These are phyloP conservation scores for Xenoacremonium recifei DNA, from an alignment of 2,329 filamentous ascomycete species.

Conservation along the genomic window DNA sequence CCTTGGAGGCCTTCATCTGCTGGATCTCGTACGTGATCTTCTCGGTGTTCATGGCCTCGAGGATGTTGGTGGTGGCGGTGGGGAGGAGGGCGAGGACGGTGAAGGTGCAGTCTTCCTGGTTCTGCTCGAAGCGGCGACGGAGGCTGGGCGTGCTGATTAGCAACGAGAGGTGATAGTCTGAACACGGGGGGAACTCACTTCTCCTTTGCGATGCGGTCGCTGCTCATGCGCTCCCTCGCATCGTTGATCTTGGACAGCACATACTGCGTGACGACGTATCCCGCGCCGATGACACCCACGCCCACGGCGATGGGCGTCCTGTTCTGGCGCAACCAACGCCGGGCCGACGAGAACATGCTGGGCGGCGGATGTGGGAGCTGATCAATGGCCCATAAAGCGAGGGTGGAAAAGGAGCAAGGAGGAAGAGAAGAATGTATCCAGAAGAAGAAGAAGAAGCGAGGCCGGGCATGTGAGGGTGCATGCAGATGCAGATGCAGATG, in stretches of 20 bases:
- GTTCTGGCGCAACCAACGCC: constrained; percentile 91
- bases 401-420: constrained; percentile 5
- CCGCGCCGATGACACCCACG: constrained; percentile 80
- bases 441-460: no score
- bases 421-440: no score
- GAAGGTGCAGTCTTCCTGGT: constrained; percentile 98
- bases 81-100: constrained; percentile 95
- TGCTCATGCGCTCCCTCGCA: constrained; percentile 93
- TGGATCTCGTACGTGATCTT: constrained; percentile 91
- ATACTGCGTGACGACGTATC: constrained; percentile 93
- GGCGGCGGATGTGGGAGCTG: constrained; percentile 5
- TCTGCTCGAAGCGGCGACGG: constrained; percentile 94
- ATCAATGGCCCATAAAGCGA: constrained; percentile 18
- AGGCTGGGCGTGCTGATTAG: constrained; percentile 57
- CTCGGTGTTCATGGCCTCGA: constrained; percentile 87
- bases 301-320: constrained; percentile 86
- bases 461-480: constrained; percentile 1
- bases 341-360: constrained; percentile 67
- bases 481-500: background rate
- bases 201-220: constrained; percentile 92
- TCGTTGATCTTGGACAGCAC: constrained; percentile 87
- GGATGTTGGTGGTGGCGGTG: constrained; percentile 84
- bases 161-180: background rate
- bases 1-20: constrained; percentile 77
- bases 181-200: constrained; percentile 63